Base-by-base conservation (phyloP, 2,329 filamentous ascomycete genomes). In the Bipolaris zeicola region DNA sequence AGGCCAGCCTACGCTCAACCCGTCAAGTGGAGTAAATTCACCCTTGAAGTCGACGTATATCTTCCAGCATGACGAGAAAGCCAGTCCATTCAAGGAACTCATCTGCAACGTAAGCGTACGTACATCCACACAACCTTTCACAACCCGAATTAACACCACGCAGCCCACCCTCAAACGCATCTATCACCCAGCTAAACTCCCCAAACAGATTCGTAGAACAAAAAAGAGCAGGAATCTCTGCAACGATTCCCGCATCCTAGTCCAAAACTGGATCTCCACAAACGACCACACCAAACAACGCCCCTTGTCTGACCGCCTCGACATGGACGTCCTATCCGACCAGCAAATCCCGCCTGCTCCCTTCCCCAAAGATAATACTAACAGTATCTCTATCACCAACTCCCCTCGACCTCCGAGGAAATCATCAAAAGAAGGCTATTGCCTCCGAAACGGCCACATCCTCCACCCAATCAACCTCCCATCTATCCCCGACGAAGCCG, bases 361-460 rank as follows among this genome's bases (percentile, higher is more conserved):
- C 1, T 58, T 67, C 5, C 63, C 63, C 7, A 69, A 67, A 31
- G 56, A 31, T 10, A 11, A 57, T 28, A 11, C 57, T 28, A 57
- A 48, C 10, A 44, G 41, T 22, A 26, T 48, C 6, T 28, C 49
- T 6, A 38, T 46, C 0, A 53, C 64, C 1, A 7, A 24, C 14
- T 24, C 42, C 14, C 44, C 39, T 20, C 42, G n/a, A 1, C 37
- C 39, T 22, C 39, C 28, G 2, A 34, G 36, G 6, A 39, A 3
- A 11, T 39, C 43, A 20, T 41, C 45, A 28, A 67, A 57, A 28
- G 58, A 68, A 41, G 60, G 68, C 50, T 53, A 59, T 16, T 71
- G 69, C 38, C 41, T 69, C 26, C 51, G 43, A 22, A 61, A 58
- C 33, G 64, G 65, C 14, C 69, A 71, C 33, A 55, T 64, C 13